These are phyloP conservation scores for Sporothrix pallida DNA, from an alignment of 2,329 filamentous ascomycete species.

Conservation along the genomic window DNA sequence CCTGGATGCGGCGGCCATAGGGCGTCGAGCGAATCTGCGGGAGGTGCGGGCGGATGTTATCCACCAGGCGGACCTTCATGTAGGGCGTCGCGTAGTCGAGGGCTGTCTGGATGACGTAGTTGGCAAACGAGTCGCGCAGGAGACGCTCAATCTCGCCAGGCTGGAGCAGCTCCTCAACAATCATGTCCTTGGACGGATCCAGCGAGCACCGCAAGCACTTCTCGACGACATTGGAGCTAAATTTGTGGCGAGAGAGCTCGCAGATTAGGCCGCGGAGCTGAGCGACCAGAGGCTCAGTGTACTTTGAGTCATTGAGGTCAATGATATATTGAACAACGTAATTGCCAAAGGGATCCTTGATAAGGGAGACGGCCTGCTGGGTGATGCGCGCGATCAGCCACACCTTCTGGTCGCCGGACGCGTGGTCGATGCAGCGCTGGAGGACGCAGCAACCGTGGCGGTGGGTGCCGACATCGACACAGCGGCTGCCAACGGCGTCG, in stretches of 20 bases:
- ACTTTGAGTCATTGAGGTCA: conserved; percentile 83
- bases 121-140: conserved; percentile 90
- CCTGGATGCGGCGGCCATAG: conserved; percentile 90
- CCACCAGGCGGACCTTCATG: conserved; percentile 77
- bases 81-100: conserved; percentile 80
- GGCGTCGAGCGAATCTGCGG: conserved; percentile 87
- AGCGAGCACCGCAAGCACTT: conserved; percentile 89
- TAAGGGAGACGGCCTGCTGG: conserved; percentile 81
- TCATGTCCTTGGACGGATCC: conserved; percentile 73
- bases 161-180: conserved; percentile 80
- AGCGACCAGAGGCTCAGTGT: conserved; percentile 85
- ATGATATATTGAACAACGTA: conserved; percentile 99
- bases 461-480: conserved; percentile 91
- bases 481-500: conserved; percentile 85
- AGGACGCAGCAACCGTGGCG: conserved; percentile 97
- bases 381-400: conserved; percentile 89
- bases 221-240: conserved; percentile 98
- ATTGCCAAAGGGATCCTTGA: conserved; percentile 97
- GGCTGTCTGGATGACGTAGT: conserved; percentile 97
- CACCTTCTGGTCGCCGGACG: conserved; percentile 84
- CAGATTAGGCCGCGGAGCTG: conserved; percentile 77
- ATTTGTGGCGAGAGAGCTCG: conserved; percentile 89
- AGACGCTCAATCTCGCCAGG: conserved; percentile 83
- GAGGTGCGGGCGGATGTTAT: conserved; percentile 83
- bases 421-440: conserved; percentile 97